Conservation (phyloP, 768 basidiomycete species). For the Leucosporidium yakuticum region DNA sequence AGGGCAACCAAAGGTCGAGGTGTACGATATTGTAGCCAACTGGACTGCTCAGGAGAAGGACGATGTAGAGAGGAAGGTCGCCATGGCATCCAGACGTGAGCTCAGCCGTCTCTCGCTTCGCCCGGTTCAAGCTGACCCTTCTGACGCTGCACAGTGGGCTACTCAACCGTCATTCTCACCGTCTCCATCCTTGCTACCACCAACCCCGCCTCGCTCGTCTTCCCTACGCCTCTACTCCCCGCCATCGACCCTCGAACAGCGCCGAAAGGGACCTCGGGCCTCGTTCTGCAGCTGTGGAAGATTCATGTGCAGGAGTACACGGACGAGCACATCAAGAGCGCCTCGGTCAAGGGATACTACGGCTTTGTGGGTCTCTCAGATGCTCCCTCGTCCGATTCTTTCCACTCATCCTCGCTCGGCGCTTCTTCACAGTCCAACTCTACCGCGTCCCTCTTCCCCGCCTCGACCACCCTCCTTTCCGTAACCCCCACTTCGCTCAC, state of each 20-base stretch:
- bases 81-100: constrained; percentile 18
- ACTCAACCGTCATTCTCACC: constrained; percentile 69
- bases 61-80: constrained; percentile 16
- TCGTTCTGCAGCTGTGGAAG: constrained; percentile 62
- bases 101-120: neutral
- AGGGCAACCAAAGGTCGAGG: neutral
- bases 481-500: constrained; percentile 65
- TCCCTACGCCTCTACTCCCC: constrained; percentile 51
- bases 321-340: constrained; percentile 48
- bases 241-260: constrained; percentile 54
- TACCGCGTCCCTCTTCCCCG: constrained; percentile 22
- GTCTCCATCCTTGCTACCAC: constrained; percentile 56
- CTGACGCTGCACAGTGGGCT: constrained; percentile 60
- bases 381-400: neutral
- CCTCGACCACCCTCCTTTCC: constrained; percentile 52
- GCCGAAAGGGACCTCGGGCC: constrained; percentile 50
- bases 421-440: constrained; percentile 21
- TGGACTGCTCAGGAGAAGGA: constrained; percentile 21
- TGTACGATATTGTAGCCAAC: constrained; percentile 19
- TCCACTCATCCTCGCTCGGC: neutral
- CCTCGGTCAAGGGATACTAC: constrained; percentile 51
- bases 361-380: constrained; percentile 61
- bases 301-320: constrained; percentile 71
- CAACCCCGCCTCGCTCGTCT: constrained; percentile 64
- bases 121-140: neutral